Base-by-base conservation (phyloP, 2,329 filamentous ascomycete genomes). In the Aspergillus calidoustus region DNA sequence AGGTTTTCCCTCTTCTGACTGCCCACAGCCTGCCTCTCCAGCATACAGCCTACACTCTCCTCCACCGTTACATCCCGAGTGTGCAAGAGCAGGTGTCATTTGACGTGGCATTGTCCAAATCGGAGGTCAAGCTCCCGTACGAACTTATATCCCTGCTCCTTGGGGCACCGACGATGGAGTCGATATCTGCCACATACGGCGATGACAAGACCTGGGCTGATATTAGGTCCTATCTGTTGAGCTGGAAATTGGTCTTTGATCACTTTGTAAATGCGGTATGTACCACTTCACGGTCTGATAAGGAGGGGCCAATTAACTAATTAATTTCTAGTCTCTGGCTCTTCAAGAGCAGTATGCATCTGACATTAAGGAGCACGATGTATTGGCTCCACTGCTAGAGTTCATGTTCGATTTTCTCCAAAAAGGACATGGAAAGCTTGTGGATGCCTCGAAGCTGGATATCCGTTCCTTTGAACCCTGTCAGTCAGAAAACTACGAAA, bases 161-260 rank as follows among this genome's bases (percentile, higher is more conserved):
- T 0, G 91, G 96, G 64, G 84, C 90, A 0, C 91, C 94, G 0
- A 88, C 88, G 0, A 81, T 91, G 3, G 85, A 90, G n/a, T 82
- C 83, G 13, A 86, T 92, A 50, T 82, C 85, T 0, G 87, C 91
- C 51, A 85, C 89, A 8, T 81, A 84, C 41, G 87, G 93, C 23
- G 83, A 88, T 5, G 82, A 86, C 17, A 80, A 74, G 38, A 90
- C 93, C 69, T 92, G 92, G 11, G 80, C 87, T 0, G 73, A 85
- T 0, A 82, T 97, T 52, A 87, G 92, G 56, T 87, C 89, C 9
- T 99, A 97, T 71, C 83, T 99, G 3, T 82, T 97, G 30, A 91
- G 92, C 11, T 99, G 95, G 95, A 87, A 91, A 65, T 82, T 98
- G 1, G 84, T 97, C 0, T 98, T 96, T 72, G 92, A 96, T 68